Base-by-base conservation (phyloP, 2,329 filamentous ascomycete genomes). In the Aspergillus viridinutans region DNA sequence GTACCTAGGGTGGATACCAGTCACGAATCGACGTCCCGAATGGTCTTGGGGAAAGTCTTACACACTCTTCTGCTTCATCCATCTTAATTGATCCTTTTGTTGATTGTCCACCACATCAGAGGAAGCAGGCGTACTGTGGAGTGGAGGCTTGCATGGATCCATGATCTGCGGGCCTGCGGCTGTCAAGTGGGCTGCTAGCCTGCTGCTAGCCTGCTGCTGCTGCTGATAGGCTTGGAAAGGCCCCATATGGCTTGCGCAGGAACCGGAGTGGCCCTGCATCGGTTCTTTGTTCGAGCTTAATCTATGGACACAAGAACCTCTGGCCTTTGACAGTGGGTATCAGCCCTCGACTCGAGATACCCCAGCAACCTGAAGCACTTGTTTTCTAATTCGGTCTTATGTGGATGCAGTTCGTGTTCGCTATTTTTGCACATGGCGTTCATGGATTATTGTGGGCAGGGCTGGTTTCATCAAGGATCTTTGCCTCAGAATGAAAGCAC, bases 241-340 rank as follows among this genome's bases (percentile, higher is more conserved):
- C 50, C 52, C 51, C 43, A 48, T 53, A 61, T 62, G 60, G 52
- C 58, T 58, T 64, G 58, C 61, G 63, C 66, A 69, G 63, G 62
- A 67, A 67, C 67, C 42, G 35, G 28, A 59, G 49, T 49, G 56
- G 55, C 58, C 60, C 59, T 55, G 52, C 58, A 25, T 23, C 43
- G 26, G 60, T 57, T 52, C 35, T 42, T 43, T 42, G 21, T 43
- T 43, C 23, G 14, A 12, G 50, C 59, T 54, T 40, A 35, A 26
- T 47, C 49, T 51, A 53, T 57, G 52, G 47, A 26, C 28, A 52
- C 17, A 25, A 26, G 14, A 28, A 23, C 23, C 17, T 42, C 50
- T 40, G 50, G 20, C 32, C 50, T 38, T 26, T 23, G 29, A 43
- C 17, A n/a, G 14, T 20, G 20, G 32, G 50, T 42, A 26, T 43